Percentiles rank a stretch among this genome's conserved stretches.
phyloP scores from a whole-genome alignment of 2,329 filamentous ascomycete genomes.

The Curvularia verruculosa region DNA sequence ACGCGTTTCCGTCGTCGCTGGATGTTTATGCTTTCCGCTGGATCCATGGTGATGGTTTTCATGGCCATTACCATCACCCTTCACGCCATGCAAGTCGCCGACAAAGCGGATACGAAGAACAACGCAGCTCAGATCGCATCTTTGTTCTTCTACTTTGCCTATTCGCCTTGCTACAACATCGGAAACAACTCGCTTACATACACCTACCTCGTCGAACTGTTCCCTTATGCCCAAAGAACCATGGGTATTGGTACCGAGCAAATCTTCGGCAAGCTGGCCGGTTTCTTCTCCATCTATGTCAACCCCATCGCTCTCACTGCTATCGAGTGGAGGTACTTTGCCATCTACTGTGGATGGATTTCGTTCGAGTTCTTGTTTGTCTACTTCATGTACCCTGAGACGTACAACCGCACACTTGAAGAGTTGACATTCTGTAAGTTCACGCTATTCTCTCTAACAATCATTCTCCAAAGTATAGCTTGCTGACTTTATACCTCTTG shows the following conservation, averaged over 20 bases:
- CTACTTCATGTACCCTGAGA: constrained; percentile 68
- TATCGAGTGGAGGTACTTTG: constrained; percentile 62
- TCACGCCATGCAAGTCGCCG: constrained; percentile 53
- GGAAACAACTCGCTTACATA: constrained; percentile 71
- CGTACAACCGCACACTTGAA: constrained; percentile 61
- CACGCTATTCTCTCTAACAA: neutral
- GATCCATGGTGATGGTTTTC: constrained; percentile 60
- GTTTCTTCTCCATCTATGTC: constrained; percentile 57
- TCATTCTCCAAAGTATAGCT: no score
- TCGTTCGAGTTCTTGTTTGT: constrained; percentile 60
- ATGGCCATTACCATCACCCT: constrained; percentile 62
- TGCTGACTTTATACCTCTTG: constrained; percentile 13
- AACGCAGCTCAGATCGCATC: constrained; percentile 49
- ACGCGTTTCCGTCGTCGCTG: constrained; percentile 52
- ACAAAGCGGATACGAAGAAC: constrained; percentile 31
- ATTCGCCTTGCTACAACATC: constrained; percentile 65
- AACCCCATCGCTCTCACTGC: constrained; percentile 65
- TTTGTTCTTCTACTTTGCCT: constrained; percentile 66
- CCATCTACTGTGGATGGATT: constrained; percentile 63
- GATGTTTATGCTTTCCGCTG: constrained; percentile 58
- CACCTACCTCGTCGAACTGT: constrained; percentile 65
- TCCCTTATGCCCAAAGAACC: constrained; percentile 63
- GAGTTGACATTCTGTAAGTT: constrained; percentile 61
- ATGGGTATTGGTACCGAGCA: constrained; percentile 66
- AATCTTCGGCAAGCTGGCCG: constrained; percentile 58